These are phyloP conservation scores for Peronosclerospora sorghi DNA, from an alignment of 352 stramenopile genomes.

Conservation along the genomic window DNA sequence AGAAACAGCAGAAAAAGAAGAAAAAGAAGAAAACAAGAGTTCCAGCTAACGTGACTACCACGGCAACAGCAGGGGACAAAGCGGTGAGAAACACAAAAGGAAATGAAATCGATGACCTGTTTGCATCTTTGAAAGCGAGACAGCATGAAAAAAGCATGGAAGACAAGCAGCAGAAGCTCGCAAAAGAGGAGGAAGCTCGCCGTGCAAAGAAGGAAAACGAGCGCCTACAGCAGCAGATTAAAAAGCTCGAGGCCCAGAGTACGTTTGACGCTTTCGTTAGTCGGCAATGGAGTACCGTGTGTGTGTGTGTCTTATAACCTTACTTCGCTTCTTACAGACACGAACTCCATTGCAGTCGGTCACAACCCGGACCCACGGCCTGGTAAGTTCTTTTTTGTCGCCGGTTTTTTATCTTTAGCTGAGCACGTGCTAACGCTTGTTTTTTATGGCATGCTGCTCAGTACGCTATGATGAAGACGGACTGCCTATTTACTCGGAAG, in stretches of 20 bases:
- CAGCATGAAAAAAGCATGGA: slow-evolving; percentile 59
- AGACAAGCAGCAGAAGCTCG: slow-evolving; percentile 40
- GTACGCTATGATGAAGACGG: slow-evolving; percentile 81
- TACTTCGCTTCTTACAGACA: slow-evolving; percentile 38
- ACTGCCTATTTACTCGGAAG: slow-evolving; percentile 80
- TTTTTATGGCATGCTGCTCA: slow-evolving; percentile 9
- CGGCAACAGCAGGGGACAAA: slow-evolving; percentile 13
- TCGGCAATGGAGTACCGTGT: too few relatives aligned
- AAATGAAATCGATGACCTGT: slow-evolving; percentile 72
- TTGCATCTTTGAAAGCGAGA: slow-evolving; percentile 57
- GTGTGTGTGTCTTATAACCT: too few relatives aligned
- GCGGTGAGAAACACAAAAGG: slow-evolving; percentile 11
- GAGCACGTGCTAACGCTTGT: slow-evolving; percentile 2
- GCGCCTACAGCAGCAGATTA: slow-evolving; percentile 65
- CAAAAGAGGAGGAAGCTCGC: slow-evolving; percentile 30
- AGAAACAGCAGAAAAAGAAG: slow-evolving; percentile 58
- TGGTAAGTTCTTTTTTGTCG: slow-evolving; percentile 25
- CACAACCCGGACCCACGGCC: slow-evolving; percentile 62
- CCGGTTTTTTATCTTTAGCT: neutral
- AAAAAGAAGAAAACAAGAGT: slow-evolving; percentile 20
- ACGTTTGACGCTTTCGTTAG: slow-evolving; percentile 12
- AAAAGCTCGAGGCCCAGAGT: slow-evolving; percentile 75
- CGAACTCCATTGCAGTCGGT: slow-evolving; percentile 52
- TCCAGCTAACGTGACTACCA: neutral
- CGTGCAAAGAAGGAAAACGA: slow-evolving; percentile 49